Evolutionary conservation across 1,139 yeast species (phyloP).

Genomic region (Oligophagozyma castellii): DNA sequence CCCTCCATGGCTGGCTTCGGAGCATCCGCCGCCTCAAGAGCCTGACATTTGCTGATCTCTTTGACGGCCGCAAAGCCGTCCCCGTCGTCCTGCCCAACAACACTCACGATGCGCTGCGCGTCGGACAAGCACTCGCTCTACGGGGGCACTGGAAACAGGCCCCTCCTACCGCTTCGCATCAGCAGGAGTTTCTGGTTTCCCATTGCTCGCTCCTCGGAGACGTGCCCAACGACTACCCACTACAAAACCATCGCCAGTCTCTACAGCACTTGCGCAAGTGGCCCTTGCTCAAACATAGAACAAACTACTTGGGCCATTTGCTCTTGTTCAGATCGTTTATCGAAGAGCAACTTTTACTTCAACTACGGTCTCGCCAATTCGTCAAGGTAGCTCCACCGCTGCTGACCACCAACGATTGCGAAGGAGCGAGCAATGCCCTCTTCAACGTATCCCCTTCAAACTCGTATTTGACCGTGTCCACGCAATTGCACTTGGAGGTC

Average conservation of each 20-base stretch:
- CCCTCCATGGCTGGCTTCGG: slow-evolving; percentile 54
- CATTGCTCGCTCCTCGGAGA: slow-evolving; percentile 38
- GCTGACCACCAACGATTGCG: slow-evolving; percentile 84
- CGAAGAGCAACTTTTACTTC: slow-evolving; percentile 40
- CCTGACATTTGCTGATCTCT: slow-evolving; percentile 63
- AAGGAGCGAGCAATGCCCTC: slow-evolving; percentile 83
- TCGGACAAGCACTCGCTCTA: no score
- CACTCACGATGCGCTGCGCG: no score
- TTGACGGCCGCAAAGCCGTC: no score
- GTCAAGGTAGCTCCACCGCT: slow-evolving; percentile 75
- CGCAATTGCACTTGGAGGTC: slow-evolving; percentile 84
- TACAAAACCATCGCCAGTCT: slow-evolving; percentile 68
- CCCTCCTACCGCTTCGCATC: no score
- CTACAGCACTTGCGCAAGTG: slow-evolving; percentile 50
- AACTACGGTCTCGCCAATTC: slow-evolving; percentile 42
- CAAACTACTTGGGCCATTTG: slow-evolving; percentile 49
- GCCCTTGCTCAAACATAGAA: slow-evolving; percentile 72
- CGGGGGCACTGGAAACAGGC: no score
- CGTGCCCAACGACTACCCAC: slow-evolving; percentile 55
- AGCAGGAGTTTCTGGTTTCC: no score
- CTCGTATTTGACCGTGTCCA: slow-evolving; percentile 74
- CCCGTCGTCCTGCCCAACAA: no score
- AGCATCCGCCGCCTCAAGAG: slow-evolving; percentile 61
- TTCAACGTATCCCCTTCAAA: slow-evolving; percentile 6
- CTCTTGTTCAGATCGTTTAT: slow-evolving; percentile 60